Percentiles rank a stretch among this genome's conserved stretches.
Conservation (phyloP, 163 green algal species). For the Chlamydomonas reinhardtii region DNA sequence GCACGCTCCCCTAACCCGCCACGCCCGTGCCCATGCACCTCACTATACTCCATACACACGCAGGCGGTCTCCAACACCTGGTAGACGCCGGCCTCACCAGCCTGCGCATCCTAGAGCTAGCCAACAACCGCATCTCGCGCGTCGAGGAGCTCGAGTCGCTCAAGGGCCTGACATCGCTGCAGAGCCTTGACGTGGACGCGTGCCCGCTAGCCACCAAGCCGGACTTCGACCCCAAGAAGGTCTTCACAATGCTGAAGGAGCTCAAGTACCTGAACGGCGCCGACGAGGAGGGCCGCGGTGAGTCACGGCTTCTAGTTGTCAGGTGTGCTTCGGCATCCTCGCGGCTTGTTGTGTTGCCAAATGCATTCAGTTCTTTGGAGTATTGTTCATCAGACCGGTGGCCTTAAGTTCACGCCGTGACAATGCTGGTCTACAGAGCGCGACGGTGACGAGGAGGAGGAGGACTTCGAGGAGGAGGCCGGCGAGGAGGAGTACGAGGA, state of each 20-base stretch:
- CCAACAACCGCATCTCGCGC: slow-evolving; percentile 35
- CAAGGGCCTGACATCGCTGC: slow-evolving; percentile 28
- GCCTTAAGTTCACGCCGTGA: no score
- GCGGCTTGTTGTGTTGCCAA: no score
- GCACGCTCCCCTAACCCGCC: neutral
- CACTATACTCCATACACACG: no score
- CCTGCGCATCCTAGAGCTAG: slow-evolving; percentile 35
- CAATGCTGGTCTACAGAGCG: neutral
- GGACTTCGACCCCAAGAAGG: neutral
- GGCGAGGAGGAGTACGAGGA: slow-evolving; percentile 46
- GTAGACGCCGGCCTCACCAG: slow-evolving; percentile 32
- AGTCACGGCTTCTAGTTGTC: neutral
- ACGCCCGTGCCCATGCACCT: neutral
- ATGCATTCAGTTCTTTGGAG: no score
- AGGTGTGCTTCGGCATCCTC: no score
- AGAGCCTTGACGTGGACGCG: slow-evolving; percentile 16
- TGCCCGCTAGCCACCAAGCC: slow-evolving; percentile 5
- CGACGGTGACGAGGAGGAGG: slow-evolving; percentile 47
- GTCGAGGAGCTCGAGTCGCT: slow-evolving; percentile 29
- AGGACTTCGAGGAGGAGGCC: slow-evolving; percentile 39
- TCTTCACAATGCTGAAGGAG: slow-evolving; percentile 52
- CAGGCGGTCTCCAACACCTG: slow-evolving; percentile 43
- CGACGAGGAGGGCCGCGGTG: slow-evolving; percentile 38
- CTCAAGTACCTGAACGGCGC: slow-evolving; percentile 39
- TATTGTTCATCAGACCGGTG: no score